Base-by-base conservation (phyloP, 345 rosid species). In the Balakata baccata region DNA sequence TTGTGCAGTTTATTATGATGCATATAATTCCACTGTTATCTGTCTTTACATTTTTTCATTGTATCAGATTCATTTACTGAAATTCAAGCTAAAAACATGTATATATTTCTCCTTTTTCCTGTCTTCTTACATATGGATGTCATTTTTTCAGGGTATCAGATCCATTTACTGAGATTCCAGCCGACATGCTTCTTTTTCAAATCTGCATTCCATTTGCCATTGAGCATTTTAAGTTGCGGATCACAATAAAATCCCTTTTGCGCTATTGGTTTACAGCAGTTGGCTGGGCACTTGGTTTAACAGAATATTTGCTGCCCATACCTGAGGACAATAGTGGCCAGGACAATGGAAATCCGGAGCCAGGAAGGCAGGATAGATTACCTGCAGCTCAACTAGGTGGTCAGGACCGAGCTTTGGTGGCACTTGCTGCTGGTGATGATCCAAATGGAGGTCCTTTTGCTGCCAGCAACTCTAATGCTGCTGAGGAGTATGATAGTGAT, bases 161-260 rank as follows among this genome's bases (percentile, higher is more conserved):
- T 77, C 99, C 99, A 66, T 90, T 93, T 82, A 96, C 99, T 11
- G 99, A 96, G 83, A 93, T 96, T 75, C 99, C 99, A 0, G 98
- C 94, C 34, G 97, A 90, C 87, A 90, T 93, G 94, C 99, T 96
- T 72, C 90, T 96, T 69, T 93, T 96, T 76, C 98, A 93, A 85
- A 96, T 93, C 73, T 96, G 97, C 86, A 88, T 91, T 69, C 99
- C 97, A n/a, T 96, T 96, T 87, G 96, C 94, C 47, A 81, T 93
- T 73, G 91, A 93, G 80, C 97, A 96, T 85, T 96, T 96, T 78
- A 88, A 87, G 81, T 76, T 93, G 83, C 90, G 98, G 82, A 85
- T 93, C 59, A 90, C 98, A 68, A 84, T 93, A 74, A 95, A 91
- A 81, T 89, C 97, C 69, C 90, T 95, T 72, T 90, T 95, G 65